Percentiles rank a stretch among this genome's conserved stretches.
phyloP scores from a whole-genome alignment of 2,329 filamentous ascomycete species.

The Proliferodiscus dingleyae region DNA sequence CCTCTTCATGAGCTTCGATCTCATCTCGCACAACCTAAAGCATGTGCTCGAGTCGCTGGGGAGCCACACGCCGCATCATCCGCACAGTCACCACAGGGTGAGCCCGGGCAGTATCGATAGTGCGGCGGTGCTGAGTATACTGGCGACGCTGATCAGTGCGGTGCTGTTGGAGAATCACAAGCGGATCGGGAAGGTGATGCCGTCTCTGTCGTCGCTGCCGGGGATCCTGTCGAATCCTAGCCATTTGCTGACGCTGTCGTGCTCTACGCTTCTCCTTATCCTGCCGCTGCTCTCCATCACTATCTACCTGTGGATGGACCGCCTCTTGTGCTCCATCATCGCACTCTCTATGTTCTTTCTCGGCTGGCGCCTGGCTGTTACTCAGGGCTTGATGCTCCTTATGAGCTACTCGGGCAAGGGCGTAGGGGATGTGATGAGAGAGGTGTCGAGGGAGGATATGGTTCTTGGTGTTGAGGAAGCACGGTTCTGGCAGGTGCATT shows the following conservation, averaged over 20 bases:
- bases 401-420: constrained; percentile 67
- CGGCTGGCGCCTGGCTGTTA: constrained; percentile 76
- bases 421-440: constrained; percentile 62
- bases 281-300: constrained; percentile 76
- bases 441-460: constrained; percentile 75
- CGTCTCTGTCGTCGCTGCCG: constrained; percentile 78
- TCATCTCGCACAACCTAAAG: constrained; percentile 89
- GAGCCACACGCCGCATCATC: constrained; percentile 68
- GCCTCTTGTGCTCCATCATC: constrained; percentile 73
- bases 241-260: constrained; percentile 88
- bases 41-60: constrained; percentile 76
- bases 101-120: constrained; percentile 74
- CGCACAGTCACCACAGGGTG: constrained; percentile 61
- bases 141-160: constrained; percentile 78
- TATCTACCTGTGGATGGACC: constrained; percentile 81
- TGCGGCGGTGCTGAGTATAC: constrained; percentile 74
- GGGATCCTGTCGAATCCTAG: constrained; percentile 90
- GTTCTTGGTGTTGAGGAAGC: constrained; percentile 81
- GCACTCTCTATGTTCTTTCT: constrained; percentile 84
- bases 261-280: constrained; percentile 73
- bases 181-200: constrained; percentile 87
- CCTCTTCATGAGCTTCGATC: constrained; percentile 94
- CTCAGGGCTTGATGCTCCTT: constrained; percentile 87
- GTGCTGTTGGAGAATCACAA: constrained; percentile 86
- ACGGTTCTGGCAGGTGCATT: constrained; percentile 98